Conservation (phyloP, 2,329 filamentous ascomycete species). For the Fusarium chlamydosporum region DNA sequence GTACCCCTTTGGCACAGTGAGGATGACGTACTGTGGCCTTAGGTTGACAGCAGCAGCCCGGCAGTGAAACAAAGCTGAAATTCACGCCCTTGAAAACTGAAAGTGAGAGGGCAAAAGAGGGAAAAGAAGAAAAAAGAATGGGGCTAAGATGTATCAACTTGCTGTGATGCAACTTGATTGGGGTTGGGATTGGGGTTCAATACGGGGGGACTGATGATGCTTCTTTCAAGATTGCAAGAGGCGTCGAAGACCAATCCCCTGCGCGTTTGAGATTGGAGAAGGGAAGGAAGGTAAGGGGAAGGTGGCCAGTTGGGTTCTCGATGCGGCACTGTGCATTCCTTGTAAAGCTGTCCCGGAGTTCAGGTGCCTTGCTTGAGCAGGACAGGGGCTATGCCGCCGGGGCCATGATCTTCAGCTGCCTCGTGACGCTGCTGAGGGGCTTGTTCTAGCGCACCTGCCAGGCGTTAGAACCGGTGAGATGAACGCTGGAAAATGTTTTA, state of each 20-base stretch:
- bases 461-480: constrained; percentile 2
- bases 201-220: constrained; percentile 25
- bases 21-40: not conserved
- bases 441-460: constrained; percentile 21
- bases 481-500: not conserved
- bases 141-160: constrained; percentile 14
- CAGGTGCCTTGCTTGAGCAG: not conserved
- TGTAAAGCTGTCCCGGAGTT: not conserved
- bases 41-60: constrained; percentile 2
- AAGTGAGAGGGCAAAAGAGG: constrained; percentile 5
- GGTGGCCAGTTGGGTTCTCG: constrained; percentile 22
- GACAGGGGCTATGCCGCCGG: not conserved
- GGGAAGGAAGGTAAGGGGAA: constrained; percentile 16
- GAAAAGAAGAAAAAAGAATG: constrained; percentile 5
- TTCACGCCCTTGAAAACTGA: not conserved
- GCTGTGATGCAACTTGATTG: constrained; percentile 11
- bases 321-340: constrained; percentile 24
- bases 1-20: constrained; percentile 34
- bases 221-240: constrained; percentile 35
- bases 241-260: constrained; percentile 22
- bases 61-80: constrained; percentile 24
- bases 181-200: constrained; percentile 2
- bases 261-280: constrained; percentile 9
- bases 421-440: not conserved
- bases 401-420: constrained; percentile 20